Evolutionary conservation across 2,329 filamentous ascomycete genomes (phyloP), one percentile per base, ranked within the genome.

Genomic region (Colletotrichum sansevieriae): DNA sequence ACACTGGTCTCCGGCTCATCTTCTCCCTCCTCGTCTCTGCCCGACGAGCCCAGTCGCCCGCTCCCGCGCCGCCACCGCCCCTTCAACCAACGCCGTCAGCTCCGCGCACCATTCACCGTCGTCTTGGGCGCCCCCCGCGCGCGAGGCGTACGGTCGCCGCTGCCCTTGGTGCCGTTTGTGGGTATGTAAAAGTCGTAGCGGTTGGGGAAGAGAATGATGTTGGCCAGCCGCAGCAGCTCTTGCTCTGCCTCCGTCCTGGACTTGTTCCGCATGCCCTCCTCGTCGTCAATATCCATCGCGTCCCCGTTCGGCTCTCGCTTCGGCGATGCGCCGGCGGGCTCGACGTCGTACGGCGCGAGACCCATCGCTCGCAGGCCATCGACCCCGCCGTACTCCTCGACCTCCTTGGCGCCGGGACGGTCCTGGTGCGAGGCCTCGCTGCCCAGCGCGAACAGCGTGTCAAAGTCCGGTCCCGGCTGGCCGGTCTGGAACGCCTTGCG

Each of bases 331-430:
- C 75, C 75, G 29, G 79, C 74, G 58, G 79, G 70, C 71, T 82
- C 76, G 4, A 82, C 72, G 54, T 79, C 82, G 82, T 85, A 88
- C 3, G 84, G 84, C 43, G 82, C 82, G 1, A 89, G 78, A 0
- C 87, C 87, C 86, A 89, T 89, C n/a, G 86, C 86, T 71, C 83
- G 82, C 62, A 89, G 75, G 0, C 80, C 86, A 8, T 83, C 82
- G 2, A 82, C 78, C 1, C 85, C 85, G 11, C 85, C 85, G 1
- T 84, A 80, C 49, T 82, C 80, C 12, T 80, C 81, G 70, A 88
- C 86, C 63, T 87, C 85, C 41, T 81, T 82, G 74, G 86, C 84
- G 20, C 82, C 83, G 1, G 84, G 81, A 0, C 85, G 79, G 0
- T 81, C 80, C 12, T 82, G 79, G 68, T 83, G 82, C n/a, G 83